phyloP scores from a whole-genome alignment of 169 alveolate species.

The Cytauxzoon felis region DNA sequence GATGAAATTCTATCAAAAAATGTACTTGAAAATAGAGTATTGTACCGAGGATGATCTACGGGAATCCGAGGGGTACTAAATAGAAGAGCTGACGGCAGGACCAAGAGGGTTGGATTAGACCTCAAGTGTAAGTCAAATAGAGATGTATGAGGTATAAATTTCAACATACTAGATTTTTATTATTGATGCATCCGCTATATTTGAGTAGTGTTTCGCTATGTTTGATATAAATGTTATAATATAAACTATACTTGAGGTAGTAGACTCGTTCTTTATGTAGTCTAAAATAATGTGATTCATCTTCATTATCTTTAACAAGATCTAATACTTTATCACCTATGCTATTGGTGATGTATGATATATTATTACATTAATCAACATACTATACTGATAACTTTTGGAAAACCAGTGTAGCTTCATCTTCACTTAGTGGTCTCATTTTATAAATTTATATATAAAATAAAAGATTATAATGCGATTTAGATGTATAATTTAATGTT shows the following conservation, averaged over 20 bases:
- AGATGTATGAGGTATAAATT: neutral
- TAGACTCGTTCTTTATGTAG: slow-evolving; percentile 63
- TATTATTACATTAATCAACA: neutral
- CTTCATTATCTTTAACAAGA: slow-evolving; percentile 43
- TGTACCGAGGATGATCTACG: too few species aligned
- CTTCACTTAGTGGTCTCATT: slow-evolving; percentile 67
- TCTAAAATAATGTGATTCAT: slow-evolving; percentile 42
- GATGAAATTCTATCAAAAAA: neutral
- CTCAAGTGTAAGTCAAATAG: neutral
- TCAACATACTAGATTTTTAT: slow-evolving; percentile 54
- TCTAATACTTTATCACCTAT: slow-evolving; percentile 56
- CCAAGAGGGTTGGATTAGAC: too few species aligned
- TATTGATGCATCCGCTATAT: slow-evolving; percentile 41
- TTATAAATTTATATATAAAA: neutral
- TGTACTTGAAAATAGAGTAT: too few species aligned
- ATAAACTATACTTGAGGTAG: slow-evolving; percentile 44
- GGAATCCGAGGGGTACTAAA: too few species aligned
- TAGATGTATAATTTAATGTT: too few species aligned
- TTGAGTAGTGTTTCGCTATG: slow-evolving; percentile 51
- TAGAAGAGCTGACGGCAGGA: too few species aligned
- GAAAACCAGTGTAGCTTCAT: slow-evolving; percentile 59
- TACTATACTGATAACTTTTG: slow-evolving; percentile 59
- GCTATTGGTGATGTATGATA: neutral
- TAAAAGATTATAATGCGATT: neutral
- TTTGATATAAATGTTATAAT: neutral